A percentile compares a stretch with the other conserved stretches of the same genome.
phyloP scores from a whole-genome alignment of 75 land plant genomes.

The Selaginella tamariscina region DNA sequence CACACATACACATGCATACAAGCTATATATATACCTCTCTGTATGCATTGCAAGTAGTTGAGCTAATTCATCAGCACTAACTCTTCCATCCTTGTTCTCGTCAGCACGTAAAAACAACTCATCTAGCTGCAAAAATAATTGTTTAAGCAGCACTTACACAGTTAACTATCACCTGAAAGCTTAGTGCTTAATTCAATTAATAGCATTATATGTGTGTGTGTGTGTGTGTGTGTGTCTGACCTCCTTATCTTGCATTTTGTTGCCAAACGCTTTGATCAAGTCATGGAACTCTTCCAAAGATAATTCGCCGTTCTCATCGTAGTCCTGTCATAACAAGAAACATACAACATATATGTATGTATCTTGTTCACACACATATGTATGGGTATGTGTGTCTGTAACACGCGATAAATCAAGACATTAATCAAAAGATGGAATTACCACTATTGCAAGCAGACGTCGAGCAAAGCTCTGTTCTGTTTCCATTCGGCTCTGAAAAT shows the following conservation, averaged over 20 bases:
- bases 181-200: too few relatives aligned
- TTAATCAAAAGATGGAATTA: constrained; percentile 12
- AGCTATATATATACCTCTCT: constrained; percentile 52
- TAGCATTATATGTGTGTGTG: too few relatives aligned
- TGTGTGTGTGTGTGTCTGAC: too few relatives aligned
- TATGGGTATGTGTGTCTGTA: not conserved
- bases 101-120: constrained; percentile 66
- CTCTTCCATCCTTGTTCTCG: constrained; percentile 69
- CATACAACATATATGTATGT: not conserved
- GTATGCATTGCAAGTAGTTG: constrained; percentile 49
- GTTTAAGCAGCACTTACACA: too few relatives aligned
- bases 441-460: constrained; percentile 70
- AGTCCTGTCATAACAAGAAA: constrained; percentile 36
- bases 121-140: constrained; percentile 33
- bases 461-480: constrained; percentile 67
- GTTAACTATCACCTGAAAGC: too few relatives aligned
- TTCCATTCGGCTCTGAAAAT: constrained; percentile 57
- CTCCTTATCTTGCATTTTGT: constrained; percentile 47
- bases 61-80: constrained; percentile 80
- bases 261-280: constrained; percentile 81
- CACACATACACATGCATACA: too few relatives aligned
- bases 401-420: not conserved
- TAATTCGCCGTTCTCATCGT: constrained; percentile 66
- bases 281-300: constrained; percentile 62
- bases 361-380: not conserved